Base-by-base conservation (phyloP, 192 early-diverging fungal species). In the Coemansia sp. region DNA sequence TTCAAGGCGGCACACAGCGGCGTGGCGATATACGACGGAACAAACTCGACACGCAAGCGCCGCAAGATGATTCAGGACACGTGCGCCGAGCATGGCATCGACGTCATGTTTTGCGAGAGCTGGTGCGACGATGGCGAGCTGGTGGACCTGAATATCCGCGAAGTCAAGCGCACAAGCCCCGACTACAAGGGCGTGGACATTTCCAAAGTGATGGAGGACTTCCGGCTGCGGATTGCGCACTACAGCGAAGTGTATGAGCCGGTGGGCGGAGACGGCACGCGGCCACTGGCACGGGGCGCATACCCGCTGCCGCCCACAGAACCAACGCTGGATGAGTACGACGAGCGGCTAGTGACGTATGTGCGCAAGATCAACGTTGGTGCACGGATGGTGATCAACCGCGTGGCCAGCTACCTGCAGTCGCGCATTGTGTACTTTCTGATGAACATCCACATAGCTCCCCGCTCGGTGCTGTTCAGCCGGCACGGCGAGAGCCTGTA, bases 391-490 rank as follows among this genome's bases (percentile, higher is more conserved):
- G 86, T 94, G 45, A 91, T 98, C 65, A 94, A 98, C 73, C 88
- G 91, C 65, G 92, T 98, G 56, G 83, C 88, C 43, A 94, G 96
- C 50, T 97, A 97, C 70, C 81, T 99, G 33, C 89, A 98, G 75
- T 93, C 92, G 50, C 82, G 95, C 35, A 93, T 99, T 54, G 94
- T 97, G 14, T 98, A 97, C 79, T 98, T 94, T 72, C 72, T 99
- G 62, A 97, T 98, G 95, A 99, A 99, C 70, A 83, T 99, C 36
- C 96, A 99, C 78, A 97, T 94, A 58, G 86, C 88, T 5, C 94
- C 97, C 23, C 85, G 91, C 52, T 89, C 85, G 60, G 92, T 98
- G 51, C 93, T 94, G 75, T 96, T 96, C 62, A 89, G 81, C 60
- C 83, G 90, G 72, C 90, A 93, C 63, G 97, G 97, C 58, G 97